Percentiles rank a stretch among this genome's conserved stretches.
These are phyloP conservation scores for Exophiala sp. DNA, from an alignment of 2,329 filamentous ascomycete genomes.

Conservation along the genomic window DNA sequence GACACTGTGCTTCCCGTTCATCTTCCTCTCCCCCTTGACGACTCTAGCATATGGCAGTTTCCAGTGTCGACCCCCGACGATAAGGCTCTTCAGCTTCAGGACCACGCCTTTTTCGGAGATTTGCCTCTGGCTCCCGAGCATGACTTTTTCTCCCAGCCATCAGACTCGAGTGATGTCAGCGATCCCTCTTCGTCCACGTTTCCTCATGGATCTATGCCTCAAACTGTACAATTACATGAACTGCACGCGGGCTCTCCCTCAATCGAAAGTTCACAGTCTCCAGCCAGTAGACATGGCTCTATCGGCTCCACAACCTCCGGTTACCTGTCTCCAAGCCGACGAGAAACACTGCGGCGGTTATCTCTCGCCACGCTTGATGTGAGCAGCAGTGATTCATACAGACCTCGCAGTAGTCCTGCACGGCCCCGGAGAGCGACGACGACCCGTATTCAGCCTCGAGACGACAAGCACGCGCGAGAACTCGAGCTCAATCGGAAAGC, in stretches of 20 bases:
- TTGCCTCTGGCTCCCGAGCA: not conserved
- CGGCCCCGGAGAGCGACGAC: slow-evolving; percentile 8
- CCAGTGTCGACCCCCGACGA: not conserved
- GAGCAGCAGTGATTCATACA: slow-evolving; percentile 9
- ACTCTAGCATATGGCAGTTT: slow-evolving; percentile 6
- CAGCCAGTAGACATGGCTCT: not conserved
- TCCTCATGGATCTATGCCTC: not conserved
- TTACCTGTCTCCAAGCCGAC: slow-evolving; percentile 3
- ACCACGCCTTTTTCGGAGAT: not conserved
- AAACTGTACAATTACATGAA: slow-evolving; percentile 14
- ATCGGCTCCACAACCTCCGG: slow-evolving; percentile 5
- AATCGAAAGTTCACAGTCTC: not conserved
- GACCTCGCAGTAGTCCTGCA: slow-evolving; percentile 13
- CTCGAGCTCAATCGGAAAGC: slow-evolving; percentile 24
- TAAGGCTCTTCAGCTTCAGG: not conserved
- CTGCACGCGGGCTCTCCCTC: slow-evolving; percentile 2
- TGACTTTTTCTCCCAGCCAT: not conserved
- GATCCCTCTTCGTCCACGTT: not conserved
- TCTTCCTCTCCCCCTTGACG: not conserved
- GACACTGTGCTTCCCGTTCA: not conserved
- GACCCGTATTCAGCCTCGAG: slow-evolving; percentile 16
- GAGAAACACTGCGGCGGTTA: slow-evolving; percentile 13
- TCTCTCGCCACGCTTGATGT: slow-evolving; percentile 12
- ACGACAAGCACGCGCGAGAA: slow-evolving; percentile 20
- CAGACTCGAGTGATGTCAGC: not conserved